These are phyloP conservation scores for Fusarium tjaetaba DNA, from an alignment of 2,329 filamentous ascomycete genomes.

Conservation along the genomic window DNA sequence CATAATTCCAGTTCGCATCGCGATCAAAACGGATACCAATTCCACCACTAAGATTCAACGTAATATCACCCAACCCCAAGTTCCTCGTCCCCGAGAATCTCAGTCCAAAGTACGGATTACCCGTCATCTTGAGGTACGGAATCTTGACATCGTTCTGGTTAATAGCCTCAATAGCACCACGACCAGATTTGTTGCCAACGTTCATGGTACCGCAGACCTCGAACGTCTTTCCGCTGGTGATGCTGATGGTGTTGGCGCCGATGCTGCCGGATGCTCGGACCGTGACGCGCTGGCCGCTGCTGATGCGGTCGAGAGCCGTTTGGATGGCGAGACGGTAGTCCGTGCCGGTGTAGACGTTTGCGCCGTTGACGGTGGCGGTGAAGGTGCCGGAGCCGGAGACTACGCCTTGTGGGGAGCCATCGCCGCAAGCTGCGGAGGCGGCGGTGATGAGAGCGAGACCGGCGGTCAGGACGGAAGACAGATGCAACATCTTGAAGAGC, in stretches of 20 bases:
- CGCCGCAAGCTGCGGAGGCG: constrained; percentile 57
- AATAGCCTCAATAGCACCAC: constrained; percentile 64
- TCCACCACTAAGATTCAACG: constrained; percentile 63
- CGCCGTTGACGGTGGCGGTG: constrained; percentile 56
- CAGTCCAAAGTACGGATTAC: constrained; percentile 66
- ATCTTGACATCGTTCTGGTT: constrained; percentile 61
- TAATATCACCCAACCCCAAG: constrained; percentile 61
- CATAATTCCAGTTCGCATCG: constrained; percentile 61
- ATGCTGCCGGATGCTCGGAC: constrained; percentile 66
- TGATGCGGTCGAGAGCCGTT: constrained; percentile 61
- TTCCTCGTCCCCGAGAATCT: constrained; percentile 63
- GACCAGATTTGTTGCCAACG: constrained; percentile 52
- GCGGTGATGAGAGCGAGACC: constrained; percentile 54
- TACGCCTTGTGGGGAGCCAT: constrained; percentile 56
- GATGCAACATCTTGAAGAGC: constrained; percentile 46
- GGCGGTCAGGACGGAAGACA: constrained; percentile 50
- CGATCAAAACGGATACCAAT: constrained; percentile 68
- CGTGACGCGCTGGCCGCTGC: constrained; percentile 61
- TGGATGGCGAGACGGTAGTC: constrained; percentile 66
- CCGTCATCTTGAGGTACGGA: constrained; percentile 66
- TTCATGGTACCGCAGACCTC: constrained; percentile 69
- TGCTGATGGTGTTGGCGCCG: constrained; percentile 61
- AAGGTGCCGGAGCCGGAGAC: constrained; percentile 61
- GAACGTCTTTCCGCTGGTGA: constrained; percentile 64
- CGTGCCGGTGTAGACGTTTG: constrained; percentile 60